These are phyloP conservation scores for Diplodia mutila DNA, from an alignment of 2,329 filamentous ascomycete genomes.

Conservation along the genomic window DNA sequence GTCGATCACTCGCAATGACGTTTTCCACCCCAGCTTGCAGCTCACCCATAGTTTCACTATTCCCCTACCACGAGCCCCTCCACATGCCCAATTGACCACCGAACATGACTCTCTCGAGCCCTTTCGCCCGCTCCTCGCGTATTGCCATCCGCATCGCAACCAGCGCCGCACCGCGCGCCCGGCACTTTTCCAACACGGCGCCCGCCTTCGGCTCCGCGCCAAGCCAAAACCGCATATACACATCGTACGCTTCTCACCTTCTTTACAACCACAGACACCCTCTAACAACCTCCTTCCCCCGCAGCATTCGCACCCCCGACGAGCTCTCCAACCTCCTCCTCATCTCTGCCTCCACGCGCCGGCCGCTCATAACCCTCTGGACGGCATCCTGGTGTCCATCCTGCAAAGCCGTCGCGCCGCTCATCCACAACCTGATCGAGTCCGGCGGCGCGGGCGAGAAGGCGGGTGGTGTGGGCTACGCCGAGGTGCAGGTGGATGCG, in stretches of 20 bases:
- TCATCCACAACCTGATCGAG: slow-evolving; percentile 48
- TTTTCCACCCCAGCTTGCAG: neutral
- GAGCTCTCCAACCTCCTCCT: slow-evolving; percentile 54
- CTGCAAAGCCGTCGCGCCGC: slow-evolving; percentile 48
- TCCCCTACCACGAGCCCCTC: neutral
- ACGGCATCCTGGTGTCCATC: slow-evolving; percentile 53
- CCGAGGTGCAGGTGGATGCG: slow-evolving; percentile 54
- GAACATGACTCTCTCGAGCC: slow-evolving; percentile 5
- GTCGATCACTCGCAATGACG: slow-evolving; percentile 16
- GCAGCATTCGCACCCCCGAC: slow-evolving; percentile 48
- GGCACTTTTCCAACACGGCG: neutral
- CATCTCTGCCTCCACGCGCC: slow-evolving; percentile 50
- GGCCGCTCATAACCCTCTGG: slow-evolving; percentile 55
- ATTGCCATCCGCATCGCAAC: neutral
- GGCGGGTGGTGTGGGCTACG: slow-evolving; percentile 52
- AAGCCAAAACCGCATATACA: slow-evolving; percentile 24
- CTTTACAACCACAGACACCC: neutral
- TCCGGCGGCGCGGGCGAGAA: slow-evolving; percentile 49
- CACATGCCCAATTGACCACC: neutral
- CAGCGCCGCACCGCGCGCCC: neutral
- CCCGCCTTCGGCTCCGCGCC: neutral
- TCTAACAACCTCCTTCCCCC: neutral
- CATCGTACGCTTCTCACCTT: neutral
- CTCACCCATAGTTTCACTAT: neutral
- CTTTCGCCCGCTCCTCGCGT: neutral